Evolutionary conservation across 2,329 filamentous ascomycete species (phyloP), one percentile per base, ranked within the genome.

Genomic region (Colletotrichum acutatum): DNA sequence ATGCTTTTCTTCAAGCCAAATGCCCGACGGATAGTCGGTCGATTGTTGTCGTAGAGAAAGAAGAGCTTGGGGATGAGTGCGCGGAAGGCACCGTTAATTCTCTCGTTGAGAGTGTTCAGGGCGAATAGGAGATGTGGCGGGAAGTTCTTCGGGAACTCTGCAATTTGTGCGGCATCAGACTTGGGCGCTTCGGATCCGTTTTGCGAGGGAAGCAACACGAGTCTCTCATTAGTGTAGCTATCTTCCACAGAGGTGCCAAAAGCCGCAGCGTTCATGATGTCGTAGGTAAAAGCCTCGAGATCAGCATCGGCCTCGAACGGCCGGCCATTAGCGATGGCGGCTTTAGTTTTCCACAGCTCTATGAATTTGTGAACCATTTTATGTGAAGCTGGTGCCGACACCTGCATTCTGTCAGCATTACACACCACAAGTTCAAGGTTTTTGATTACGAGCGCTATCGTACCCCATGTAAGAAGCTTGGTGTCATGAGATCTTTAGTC

Each of bases 401-500:
- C 42, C 59, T 62, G 22, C 2, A 6, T 24, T 4, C 8, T 6
- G 58, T 60, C 30, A 60, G 58, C 14, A 11, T 5, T 3, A 12
- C 32, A 34, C 26, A 1, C 19, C 7, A 16, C 14, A 7, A 1
- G 0, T 5, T 34, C 32, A 34, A 34, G 32, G 28, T 30, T 30
- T 8, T 30, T 30, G 12, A 1, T 34, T 12, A 34, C 32, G 32
- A 11, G 37, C 1, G 14, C 6, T 5, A 5, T 2, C 32, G 5
- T 28, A 66, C 64, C 16, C 64, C n/a, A n/a, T 66, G 64, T 19
- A 66, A 28, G 9, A 66, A 66, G 24, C 54, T 52, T 37, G 54
- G 64, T 7, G 64, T 66, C 64, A 66, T 66, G 12, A 66, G 24
- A 28, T 66, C 64, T 19, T 66, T 66, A 14, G 54, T 66, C 4